These are phyloP conservation scores for Tolypocladium paradoxum DNA, from an alignment of 2,329 filamentous ascomycete genomes.

Conservation along the genomic window DNA sequence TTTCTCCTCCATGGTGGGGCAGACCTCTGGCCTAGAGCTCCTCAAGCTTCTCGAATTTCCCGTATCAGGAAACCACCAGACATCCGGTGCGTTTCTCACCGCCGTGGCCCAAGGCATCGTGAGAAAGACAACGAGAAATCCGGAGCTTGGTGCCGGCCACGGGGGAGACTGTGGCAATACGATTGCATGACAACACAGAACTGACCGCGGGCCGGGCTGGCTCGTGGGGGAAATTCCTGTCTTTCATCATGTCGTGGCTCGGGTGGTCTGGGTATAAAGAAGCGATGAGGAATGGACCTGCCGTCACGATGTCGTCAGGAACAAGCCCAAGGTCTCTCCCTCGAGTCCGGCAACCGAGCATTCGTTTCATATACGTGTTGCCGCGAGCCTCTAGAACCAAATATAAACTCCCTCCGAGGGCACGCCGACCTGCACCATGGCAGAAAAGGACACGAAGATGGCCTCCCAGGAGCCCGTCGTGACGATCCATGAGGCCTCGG, in stretches of 20 bases:
- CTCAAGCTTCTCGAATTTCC: constrained; percentile 6
- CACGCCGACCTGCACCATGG: constrained; percentile 2
- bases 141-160: background rate
- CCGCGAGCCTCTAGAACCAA: background rate
- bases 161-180: background rate
- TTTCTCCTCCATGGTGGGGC: background rate
- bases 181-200: background rate
- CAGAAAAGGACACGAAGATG: constrained; percentile 1
- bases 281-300: constrained; percentile 1
- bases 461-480: constrained; percentile 3
- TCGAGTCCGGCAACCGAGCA: background rate
- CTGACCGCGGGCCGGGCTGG: background rate
- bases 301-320: constrained; percentile 1
- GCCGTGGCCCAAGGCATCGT: constrained; percentile 1
- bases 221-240: constrained; percentile 1
- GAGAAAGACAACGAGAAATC: background rate
- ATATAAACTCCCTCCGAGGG: constrained; percentile 3
- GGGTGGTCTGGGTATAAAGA: background rate
- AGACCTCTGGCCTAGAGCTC: constrained; percentile 3
- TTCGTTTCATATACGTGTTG: background rate
- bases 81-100: constrained; percentile 14
- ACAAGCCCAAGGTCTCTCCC: background rate
- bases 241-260: background rate
- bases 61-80: constrained; percentile 12
- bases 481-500: constrained; percentile 5